These are phyloP conservation scores for Trifolium dubium DNA, from an alignment of 306 rosid species.

Conservation along the genomic window DNA sequence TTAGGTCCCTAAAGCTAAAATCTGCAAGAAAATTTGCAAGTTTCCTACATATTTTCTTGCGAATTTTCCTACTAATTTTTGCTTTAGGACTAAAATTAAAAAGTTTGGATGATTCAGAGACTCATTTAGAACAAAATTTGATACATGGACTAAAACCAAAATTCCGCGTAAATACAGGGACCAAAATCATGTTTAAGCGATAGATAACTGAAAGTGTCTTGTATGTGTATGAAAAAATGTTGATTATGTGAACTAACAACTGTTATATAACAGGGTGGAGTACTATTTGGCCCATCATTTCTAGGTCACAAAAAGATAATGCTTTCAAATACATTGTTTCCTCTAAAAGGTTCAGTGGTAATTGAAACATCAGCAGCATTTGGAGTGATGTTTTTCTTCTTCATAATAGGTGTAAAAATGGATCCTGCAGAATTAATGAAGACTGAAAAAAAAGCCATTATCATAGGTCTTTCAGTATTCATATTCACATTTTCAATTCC, in stretches of 20 bases:
- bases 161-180: too few species aligned
- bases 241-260: neutral
- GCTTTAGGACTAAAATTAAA: too few species aligned
- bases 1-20: too few species aligned
- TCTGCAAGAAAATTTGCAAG: too few species aligned
- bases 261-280: constrained; percentile 11
- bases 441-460: constrained; percentile 48
- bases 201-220: neutral
- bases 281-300: constrained; percentile 26
- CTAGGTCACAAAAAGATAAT: constrained; percentile 8
- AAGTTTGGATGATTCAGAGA: too few species aligned
- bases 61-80: too few species aligned
- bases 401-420: constrained; percentile 54
- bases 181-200: too few species aligned
- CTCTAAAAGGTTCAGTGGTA: constrained; percentile 37
- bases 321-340: constrained; percentile 5
- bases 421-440: constrained; percentile 44
- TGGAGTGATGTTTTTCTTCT: constrained; percentile 58
- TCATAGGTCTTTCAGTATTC: constrained; percentile 49
- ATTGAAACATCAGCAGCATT: constrained; percentile 55
- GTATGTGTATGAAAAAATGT: neutral
- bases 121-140: too few species aligned
- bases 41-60: too few species aligned
- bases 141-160: too few species aligned
- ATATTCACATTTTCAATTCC: constrained; percentile 34